Base-by-base conservation (phyloP, 2,329 filamentous ascomycete species). In the Penicillium sp. region DNA sequence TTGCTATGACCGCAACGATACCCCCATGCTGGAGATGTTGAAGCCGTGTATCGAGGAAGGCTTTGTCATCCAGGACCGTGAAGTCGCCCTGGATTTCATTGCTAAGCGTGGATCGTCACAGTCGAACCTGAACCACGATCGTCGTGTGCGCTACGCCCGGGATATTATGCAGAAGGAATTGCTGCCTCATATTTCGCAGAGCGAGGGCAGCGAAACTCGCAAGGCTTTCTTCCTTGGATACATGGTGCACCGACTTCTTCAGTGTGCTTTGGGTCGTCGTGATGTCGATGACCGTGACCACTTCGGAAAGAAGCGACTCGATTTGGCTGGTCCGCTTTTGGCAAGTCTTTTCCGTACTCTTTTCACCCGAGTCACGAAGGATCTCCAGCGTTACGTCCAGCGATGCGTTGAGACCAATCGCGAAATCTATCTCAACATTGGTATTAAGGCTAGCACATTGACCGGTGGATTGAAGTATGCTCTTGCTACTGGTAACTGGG, bases 201-300 rank as follows among this genome's bases (percentile, higher is more conserved):
- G 85, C 59, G 92, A 97, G 74, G 94, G 94, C 29, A 95, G 91
- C 65, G 93, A 97, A 73, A 97, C 93, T 1, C 83, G 91, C 57
- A 99, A 99, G 73, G 94, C 95, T 2, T 99, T 96, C 77, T 99
- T 97, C 82, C 80, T 99, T 47, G 94, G 95, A 22, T 99, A 99
- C 77, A 99, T 99, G 93, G 90, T 97, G 45, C 93, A 99, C 76
- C 89, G 94, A 72, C 83, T 99, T 66, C 82, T 97, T 24, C 93
- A 97, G 74, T 96, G 92, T 72, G 90, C 92, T 53, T 83, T 99
- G 46, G 95, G 94, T 50, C 88, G 94, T 59, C 89, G 92, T 60
- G 94, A 97, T 72, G 91, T 92, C 26, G 94, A 99, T 69, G 94
- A 99, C 71, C 90, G 94, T 79, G 94, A 99, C 80, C 95, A 99